A percentile compares a stretch with the other conserved stretches of the same genome.
These are phyloP conservation scores for Nothophytophthora sp. DNA, from an alignment of 352 stramenopile genomes.

Conservation along the genomic window DNA sequence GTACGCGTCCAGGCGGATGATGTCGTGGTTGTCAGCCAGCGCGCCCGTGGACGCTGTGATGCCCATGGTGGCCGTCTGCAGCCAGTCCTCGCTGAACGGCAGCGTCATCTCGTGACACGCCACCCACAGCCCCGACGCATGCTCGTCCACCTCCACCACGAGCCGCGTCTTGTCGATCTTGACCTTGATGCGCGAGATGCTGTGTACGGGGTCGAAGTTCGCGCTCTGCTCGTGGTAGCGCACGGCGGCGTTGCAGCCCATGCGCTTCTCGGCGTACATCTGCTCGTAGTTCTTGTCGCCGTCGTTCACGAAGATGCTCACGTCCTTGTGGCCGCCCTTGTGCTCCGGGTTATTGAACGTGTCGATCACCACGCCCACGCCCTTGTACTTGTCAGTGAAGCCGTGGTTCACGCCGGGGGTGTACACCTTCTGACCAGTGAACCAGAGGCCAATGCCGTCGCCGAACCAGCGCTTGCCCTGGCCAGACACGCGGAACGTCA, in stretches of 20 bases:
- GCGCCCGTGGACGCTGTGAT: constrained; percentile 79
- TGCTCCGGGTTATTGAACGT: constrained; percentile 88
- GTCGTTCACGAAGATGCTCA: constrained; percentile 84
- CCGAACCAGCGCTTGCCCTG: constrained; percentile 84
- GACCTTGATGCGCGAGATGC: constrained; percentile 77
- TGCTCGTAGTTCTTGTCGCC: constrained; percentile 67
- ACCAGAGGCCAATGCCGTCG: constrained; percentile 83
- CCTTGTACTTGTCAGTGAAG: constrained; percentile 76
- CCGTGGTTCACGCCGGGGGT: constrained; percentile 69
- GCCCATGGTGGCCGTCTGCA: constrained; percentile 57
- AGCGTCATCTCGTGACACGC: constrained; percentile 65
- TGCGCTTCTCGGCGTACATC: constrained; percentile 65
- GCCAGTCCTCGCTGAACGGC: constrained; percentile 69
- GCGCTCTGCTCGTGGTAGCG: constrained; percentile 82
- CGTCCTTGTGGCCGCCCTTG: constrained; percentile 82
- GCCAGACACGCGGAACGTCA: constrained; percentile 86
- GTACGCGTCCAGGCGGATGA: constrained; percentile 79
- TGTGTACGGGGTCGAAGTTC: constrained; percentile 80
- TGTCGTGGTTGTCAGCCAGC: constrained; percentile 86
- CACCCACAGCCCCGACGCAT: constrained; percentile 55
- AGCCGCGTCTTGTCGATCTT: constrained; percentile 64
- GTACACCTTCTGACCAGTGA: constrained; percentile 66
- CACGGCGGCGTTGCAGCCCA: constrained; percentile 75
- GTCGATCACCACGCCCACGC: constrained; percentile 80
- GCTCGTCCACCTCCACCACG: constrained; percentile 71